Conservation (phyloP, 2,329 filamentous ascomycete species). For the Verticillium albo-atrum region DNA sequence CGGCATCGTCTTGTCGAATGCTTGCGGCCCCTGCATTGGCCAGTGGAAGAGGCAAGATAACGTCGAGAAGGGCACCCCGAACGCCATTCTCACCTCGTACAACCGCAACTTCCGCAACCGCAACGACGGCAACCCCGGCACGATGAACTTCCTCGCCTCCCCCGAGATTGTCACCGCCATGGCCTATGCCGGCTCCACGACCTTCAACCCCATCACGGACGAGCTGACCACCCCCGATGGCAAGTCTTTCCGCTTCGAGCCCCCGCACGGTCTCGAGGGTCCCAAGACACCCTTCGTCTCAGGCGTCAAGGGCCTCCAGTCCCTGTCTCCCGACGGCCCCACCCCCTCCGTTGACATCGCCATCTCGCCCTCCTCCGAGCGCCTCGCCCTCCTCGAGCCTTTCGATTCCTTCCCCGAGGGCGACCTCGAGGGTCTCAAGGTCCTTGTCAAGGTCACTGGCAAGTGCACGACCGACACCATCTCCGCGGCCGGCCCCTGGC, state of each 20-base stretch:
- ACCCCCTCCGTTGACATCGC: conserved; percentile 61
- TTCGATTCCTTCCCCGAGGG: conserved; percentile 76
- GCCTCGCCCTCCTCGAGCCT: conserved; percentile 85
- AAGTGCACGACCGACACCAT: conserved; percentile 99
- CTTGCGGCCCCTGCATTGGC: conserved; percentile 89
- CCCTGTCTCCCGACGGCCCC: conserved; percentile 61
- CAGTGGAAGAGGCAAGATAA: conserved; percentile 93
- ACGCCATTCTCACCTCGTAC: conserved; percentile 95
- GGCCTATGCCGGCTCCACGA: conserved; percentile 86
- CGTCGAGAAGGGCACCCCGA: conserved; percentile 76
- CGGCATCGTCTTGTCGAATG: conserved; percentile 87
- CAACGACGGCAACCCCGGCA: conserved; percentile 93
- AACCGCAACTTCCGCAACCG: conserved; percentile 97
- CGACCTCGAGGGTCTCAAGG: conserved; percentile 73
- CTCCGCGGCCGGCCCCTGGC: conserved; percentile 92
- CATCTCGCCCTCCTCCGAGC: conserved; percentile 82
- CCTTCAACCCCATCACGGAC: conserved; percentile 95
- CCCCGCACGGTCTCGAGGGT: conserved; percentile 67
- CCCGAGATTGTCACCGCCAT: conserved; percentile 96
- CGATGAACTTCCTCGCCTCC: conserved; percentile 98
- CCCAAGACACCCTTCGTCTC: conserved; percentile 65
- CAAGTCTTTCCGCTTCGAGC: conserved; percentile 76
- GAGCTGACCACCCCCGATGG: conserved; percentile 75
- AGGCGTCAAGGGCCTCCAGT: conserved; percentile 70
- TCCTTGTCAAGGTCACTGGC: conserved; percentile 93